Evolutionary conservation across 1,284 basidiomycete species (phyloP).

Genomic region (Boletellus sp.): DNA sequence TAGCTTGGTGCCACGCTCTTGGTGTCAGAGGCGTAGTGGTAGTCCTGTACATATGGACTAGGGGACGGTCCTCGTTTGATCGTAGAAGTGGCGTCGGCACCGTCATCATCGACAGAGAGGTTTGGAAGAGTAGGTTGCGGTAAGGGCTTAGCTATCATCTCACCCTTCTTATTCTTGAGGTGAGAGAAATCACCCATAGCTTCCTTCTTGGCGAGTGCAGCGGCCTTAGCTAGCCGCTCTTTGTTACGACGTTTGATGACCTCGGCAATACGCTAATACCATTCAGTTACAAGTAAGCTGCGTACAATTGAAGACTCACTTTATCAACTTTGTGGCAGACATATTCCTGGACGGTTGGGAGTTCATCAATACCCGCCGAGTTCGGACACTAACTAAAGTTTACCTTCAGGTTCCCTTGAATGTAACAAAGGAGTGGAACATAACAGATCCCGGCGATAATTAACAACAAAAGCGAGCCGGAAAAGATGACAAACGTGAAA

Average conservation of each 20-base stretch:
- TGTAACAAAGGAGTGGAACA: slow-evolving; percentile 89
- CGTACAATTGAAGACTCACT: slow-evolving; percentile 39
- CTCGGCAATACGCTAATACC: slow-evolving; percentile 76
- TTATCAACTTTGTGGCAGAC: slow-evolving; percentile 99
- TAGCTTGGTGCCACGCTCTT: slow-evolving; percentile 35
- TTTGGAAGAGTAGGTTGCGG: slow-evolving; percentile 97
- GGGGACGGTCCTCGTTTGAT: slow-evolving; percentile 54
- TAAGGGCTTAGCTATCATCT: slow-evolving; percentile 75
- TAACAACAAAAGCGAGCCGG: slow-evolving; percentile 78
- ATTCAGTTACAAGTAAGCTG: slow-evolving; percentile 7
- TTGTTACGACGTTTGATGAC: slow-evolving; percentile 91
- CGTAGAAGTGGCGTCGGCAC: slow-evolving; percentile 58
- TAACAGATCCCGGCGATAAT: slow-evolving; percentile 86
- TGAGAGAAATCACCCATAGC: slow-evolving; percentile 87
- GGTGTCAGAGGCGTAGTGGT: slow-evolving; percentile 45
- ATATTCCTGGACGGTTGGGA: slow-evolving; percentile 67
- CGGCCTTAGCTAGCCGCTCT: slow-evolving; percentile 79
- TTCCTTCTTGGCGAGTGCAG: slow-evolving; percentile 84
- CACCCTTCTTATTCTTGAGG: slow-evolving; percentile 91
- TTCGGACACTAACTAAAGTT: slow-evolving; percentile 8
- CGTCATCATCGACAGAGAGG: slow-evolving; percentile 79
- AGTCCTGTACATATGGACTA: slow-evolving; percentile 53
- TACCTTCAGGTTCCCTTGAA: slow-evolving; percentile 93
- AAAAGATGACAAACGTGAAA: slow-evolving; percentile 88
- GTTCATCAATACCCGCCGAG: slow-evolving; percentile 7